Conservation (phyloP, 768 basidiomycete species). For the Hygrophorus russula region DNA sequence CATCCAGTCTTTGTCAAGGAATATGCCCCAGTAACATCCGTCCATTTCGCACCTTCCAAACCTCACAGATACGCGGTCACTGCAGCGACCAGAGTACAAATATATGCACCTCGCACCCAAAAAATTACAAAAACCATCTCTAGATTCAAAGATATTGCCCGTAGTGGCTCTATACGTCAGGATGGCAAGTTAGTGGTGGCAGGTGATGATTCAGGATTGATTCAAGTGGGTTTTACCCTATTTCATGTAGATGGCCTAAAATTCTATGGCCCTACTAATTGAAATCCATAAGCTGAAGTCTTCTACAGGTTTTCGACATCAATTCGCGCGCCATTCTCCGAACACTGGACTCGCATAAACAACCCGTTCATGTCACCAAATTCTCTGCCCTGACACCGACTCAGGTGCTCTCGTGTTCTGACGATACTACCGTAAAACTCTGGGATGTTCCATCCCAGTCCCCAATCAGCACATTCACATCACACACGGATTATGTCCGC, state of each 20-base stretch:
- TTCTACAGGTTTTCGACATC: constrained; percentile 75
- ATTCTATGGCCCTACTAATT: not conserved
- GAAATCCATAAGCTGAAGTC: not conserved
- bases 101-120: constrained; percentile 94
- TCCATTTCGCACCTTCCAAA: constrained; percentile 80
- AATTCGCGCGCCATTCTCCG: constrained; percentile 89
- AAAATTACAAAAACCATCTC: constrained; percentile 95
- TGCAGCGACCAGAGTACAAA: constrained; percentile 85
- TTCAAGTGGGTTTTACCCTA: constrained; percentile 51
- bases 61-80: constrained; percentile 96
- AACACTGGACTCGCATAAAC: constrained; percentile 87
- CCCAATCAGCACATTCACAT: constrained; percentile 63
- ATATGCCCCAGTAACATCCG: constrained; percentile 89
- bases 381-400: constrained; percentile 79
- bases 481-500: constrained; percentile 94
- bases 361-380: constrained; percentile 90
- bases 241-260: not conserved
- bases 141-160: constrained; percentile 91
- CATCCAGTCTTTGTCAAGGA: constrained; percentile 94
- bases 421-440: constrained; percentile 87
- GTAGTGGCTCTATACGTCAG: constrained; percentile 76
- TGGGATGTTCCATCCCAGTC: constrained; percentile 94
- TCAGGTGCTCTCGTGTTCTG: constrained; percentile 87
- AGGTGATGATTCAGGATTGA: constrained; percentile 86
- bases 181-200: constrained; percentile 96